Evolutionary conservation across 2,329 filamentous ascomycete genomes (phyloP).

Genomic region (Diatrype stigma): DNA sequence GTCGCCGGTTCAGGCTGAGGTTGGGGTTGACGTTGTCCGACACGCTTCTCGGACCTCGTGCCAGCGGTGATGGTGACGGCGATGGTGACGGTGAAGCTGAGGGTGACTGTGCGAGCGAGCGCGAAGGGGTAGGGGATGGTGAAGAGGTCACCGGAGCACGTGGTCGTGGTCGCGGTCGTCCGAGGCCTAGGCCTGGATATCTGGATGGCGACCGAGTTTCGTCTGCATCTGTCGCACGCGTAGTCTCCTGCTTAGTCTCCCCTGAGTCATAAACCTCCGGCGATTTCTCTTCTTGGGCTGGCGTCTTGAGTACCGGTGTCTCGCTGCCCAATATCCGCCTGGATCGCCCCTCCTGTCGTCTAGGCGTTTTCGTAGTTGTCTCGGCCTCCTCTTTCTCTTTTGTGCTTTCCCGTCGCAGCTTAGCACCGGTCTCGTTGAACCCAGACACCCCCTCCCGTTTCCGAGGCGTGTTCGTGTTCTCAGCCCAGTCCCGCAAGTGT

Average conservation of each 20-base stretch:
- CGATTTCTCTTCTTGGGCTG: conserved; percentile 9
- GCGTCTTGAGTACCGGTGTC: conserved; percentile 20
- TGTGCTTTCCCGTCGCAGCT: conserved; percentile 33
- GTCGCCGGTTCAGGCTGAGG: too few relatives aligned
- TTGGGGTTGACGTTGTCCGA: conserved; percentile 36
- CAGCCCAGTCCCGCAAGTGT: conserved; percentile 47
- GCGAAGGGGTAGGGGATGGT: too few relatives aligned
- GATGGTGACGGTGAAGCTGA: conserved; percentile 15
- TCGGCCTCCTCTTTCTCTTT: conserved; percentile 38
- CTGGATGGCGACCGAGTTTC: conserved; percentile 11
- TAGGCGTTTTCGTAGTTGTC: conserved; percentile 22
- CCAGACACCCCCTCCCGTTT: conserved; percentile 15
- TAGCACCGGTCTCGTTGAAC: conserved; percentile 23
- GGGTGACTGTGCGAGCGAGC: too few relatives aligned
- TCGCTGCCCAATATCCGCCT: conserved; percentile 22
- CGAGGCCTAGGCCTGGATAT: conserved; percentile 12
- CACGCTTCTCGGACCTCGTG: conserved; percentile 29
- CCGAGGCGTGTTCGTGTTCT: conserved; percentile 22
- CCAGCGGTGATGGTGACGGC: conserved; percentile 3
- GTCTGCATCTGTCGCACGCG: conserved; percentile 11
- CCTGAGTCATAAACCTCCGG: conserved; percentile 7
- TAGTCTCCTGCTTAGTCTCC: conserved; percentile 4
- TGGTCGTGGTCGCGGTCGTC: too few relatives aligned
- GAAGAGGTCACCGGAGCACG: too few relatives aligned
- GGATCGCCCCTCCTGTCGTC: too few relatives aligned